Base-by-base conservation (phyloP, 805 yeast species). In the Osmozyma mogii region DNA sequence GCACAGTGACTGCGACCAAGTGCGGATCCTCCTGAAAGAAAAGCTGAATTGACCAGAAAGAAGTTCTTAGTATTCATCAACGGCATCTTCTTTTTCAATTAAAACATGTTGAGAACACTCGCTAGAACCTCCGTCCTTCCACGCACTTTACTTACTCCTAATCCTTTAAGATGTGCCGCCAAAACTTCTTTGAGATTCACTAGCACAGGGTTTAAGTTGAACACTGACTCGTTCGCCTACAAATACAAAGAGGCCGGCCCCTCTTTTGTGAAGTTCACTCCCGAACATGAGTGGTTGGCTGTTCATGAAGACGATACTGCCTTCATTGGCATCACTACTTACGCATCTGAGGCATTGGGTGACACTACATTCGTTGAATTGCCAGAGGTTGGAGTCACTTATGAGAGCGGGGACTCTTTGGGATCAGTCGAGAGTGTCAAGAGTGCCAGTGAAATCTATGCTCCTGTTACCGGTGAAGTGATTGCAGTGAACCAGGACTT, bases 381-480 rank as follows among this genome's bases (percentile, higher is more conserved):
- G 44, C 94, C 95, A 27, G 88, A 79, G 43, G 72, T 70, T 22
- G 83, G 78, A 23, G 70, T 68, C 23, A 62, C 50, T 17, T 66
- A 79, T 33, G 76, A 65, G 34, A 68, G 69, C 28, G 94, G 94
- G 29, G 96, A 85, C 40, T 65, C 89, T 9, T 65, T 92, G 51
- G 96, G 96, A 5, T 82, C 95, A 18, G 94, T 92, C 23, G 98
- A 92, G 61, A 74, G 87, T 24, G 98, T 92, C 48, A 92, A 92
- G 62, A 75, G 88, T 27, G 96, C 98, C 16, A 73, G 84, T 41
- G 98, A 92, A 51, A 80, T 92, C 39, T 89, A 88, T 58, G 65
- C 87, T 12, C 98, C 98, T 29, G 81, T 85, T 17, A 58, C 68
- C 10, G 96, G 95, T 28, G 79, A 71, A 42, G 66, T 92, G 21